Conservation (phyloP, 192 early-diverging fungal species). For the Coemansia sp. region DNA sequence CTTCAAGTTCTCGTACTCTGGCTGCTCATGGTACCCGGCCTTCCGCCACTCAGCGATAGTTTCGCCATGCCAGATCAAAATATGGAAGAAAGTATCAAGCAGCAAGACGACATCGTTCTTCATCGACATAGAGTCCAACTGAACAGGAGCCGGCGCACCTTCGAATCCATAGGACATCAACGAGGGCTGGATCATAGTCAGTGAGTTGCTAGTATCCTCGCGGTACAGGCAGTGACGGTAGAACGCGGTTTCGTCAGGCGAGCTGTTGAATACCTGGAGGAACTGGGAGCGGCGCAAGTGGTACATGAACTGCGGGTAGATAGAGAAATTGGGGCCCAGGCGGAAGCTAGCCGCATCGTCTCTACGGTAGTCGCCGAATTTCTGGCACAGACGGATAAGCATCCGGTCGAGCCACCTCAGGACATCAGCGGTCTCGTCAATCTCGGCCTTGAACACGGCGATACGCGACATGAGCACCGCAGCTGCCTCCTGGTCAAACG, state of each 20-base stretch:
- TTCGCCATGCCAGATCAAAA: constrained; percentile 98
- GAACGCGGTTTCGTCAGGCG: constrained; percentile 94
- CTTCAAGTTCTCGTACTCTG: constrained; percentile 94
- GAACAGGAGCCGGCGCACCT: constrained; percentile 82
- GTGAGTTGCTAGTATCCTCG: constrained; percentile 95
- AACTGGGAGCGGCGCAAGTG: constrained; percentile 96
- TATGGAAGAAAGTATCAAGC: constrained; percentile 98
- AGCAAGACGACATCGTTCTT: constrained; percentile 91
- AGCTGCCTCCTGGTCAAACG: constrained; percentile 98
- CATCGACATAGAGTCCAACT: constrained; percentile 98
- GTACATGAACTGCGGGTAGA: constrained; percentile 99
- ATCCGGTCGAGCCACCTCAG: constrained; percentile 97
- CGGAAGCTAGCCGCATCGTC: constrained; percentile 94
- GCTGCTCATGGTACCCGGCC: constrained; percentile 93
- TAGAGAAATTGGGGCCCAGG: constrained; percentile 90
- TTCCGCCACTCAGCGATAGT: constrained; percentile 97
- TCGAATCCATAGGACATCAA: constrained; percentile 92
- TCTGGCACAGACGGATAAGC: constrained; percentile 97
- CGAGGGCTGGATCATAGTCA: constrained; percentile 99
- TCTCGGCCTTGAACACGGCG: constrained; percentile 94
- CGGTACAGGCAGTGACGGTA: constrained; percentile 88
- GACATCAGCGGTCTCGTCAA: constrained; percentile 97
- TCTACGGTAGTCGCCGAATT: constrained; percentile 94
- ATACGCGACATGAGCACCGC: constrained; percentile 98
- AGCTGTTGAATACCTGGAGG: constrained; percentile 98